These are phyloP conservation scores for Calonectria henricotiae DNA, from an alignment of 2,329 filamentous ascomycete genomes.

Conservation along the genomic window DNA sequence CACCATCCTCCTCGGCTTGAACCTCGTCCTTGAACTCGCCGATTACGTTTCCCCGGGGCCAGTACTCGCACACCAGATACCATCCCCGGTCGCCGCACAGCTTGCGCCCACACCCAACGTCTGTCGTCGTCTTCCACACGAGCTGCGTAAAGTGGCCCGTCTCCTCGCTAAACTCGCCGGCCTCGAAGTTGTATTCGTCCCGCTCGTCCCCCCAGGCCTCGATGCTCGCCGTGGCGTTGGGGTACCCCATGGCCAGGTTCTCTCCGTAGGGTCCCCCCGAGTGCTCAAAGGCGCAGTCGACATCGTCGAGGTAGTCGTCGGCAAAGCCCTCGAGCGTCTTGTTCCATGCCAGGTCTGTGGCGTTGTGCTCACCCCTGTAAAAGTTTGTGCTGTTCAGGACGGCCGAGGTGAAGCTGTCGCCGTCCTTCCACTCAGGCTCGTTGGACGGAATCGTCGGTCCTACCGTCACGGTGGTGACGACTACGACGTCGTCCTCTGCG, in stretches of 20 bases:
- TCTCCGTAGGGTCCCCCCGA: conserved; percentile 79
- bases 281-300: conserved; percentile 68
- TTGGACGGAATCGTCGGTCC: conserved; percentile 56
- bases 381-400: conserved; percentile 78
- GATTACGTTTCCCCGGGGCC: conserved; percentile 76
- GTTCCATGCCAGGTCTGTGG: conserved; percentile 76
- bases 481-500: conserved; percentile 27
- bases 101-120: conserved; percentile 70
- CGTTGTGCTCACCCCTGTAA: conserved; percentile 77
- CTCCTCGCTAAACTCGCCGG: conserved; percentile 70
- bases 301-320: conserved; percentile 63
- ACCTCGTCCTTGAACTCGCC: conserved; percentile 65
- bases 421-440: conserved; percentile 55
- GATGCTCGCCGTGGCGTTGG: conserved; percentile 73
- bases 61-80: conserved; percentile 82
- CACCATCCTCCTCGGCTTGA: conserved; percentile 41
- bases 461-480: conserved; percentile 58
- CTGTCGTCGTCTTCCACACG: conserved; percentile 77
- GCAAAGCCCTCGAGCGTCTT: conserved; percentile 73
- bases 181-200: conserved; percentile 71
- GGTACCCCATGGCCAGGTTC: conserved; percentile 80
- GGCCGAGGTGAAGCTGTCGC: conserved; percentile 65
- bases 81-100: conserved; percentile 69
- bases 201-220: conserved; percentile 75
- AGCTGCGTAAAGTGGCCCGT: conserved; percentile 84